Base-by-base conservation (phyloP, 176 grass and related monocot species). In the Chrysopogon serrulatus region DNA sequence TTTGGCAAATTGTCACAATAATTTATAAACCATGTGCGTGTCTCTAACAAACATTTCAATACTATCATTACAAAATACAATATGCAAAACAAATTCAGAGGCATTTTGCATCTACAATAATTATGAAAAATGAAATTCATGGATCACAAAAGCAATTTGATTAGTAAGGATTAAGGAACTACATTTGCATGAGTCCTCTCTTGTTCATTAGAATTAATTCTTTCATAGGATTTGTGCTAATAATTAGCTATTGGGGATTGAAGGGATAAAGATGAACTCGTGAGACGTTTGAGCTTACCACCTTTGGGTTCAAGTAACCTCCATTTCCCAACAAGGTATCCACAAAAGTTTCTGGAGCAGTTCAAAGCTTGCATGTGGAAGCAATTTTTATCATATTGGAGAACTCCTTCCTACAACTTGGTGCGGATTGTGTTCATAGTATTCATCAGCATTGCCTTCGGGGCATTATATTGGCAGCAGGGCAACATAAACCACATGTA, bases 361-460 rank as follows among this genome's bases (percentile, higher is more conserved):
- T 83, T 93, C 36, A 96, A 89, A 86, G 94, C 91, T 61, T 96
- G 91, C 40, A 62, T 96, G 10, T 96, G 94, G 94, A 96, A 96
- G 73, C 94, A 96, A 78, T 72, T 31, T 26, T 77, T 93, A 53
- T 93, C 88, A 3, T 87, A 96, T 70, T 96, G 91, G 94, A 96
- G 94, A 87, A 93, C 72, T 73, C 94, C 94, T 85, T 88, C 87
- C 31, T 96, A 96, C 65, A 93, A 93, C 54, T 61, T 85, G 61
- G 80, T 89, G 56, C 76, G 94, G 23, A 87, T 91, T 42, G 36
- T 82, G 15, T 93, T 89, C 43, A 85, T 82, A 33, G 17, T 84
- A 28, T 0, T 76, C 0, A n/a, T 61, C 1, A 51, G 72, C 31
- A 45, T 91, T 26, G 16, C 19, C n/a, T 86, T 89, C 19, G 90